Evolutionary conservation across 371 early-diverging fungal species (phyloP), one percentile per base, ranked within the genome.

Genomic region (Rhizopus stolonifer): DNA sequence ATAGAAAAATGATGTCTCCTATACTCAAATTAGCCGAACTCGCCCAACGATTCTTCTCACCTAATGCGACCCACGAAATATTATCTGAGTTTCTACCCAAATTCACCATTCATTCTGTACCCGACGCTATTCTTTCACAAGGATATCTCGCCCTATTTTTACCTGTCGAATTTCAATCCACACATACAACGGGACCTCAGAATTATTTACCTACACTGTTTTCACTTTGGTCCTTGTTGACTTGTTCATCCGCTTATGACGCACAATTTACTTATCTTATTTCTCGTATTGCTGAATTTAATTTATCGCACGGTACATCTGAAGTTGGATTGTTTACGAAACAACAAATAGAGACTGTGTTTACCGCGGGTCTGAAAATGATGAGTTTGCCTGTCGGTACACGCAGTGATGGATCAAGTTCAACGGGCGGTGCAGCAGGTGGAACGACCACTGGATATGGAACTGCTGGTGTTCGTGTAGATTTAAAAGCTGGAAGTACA

Each of bases 171-270:
- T 46, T 64, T 44, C 36, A 61, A 11, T n/a, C 57, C 21, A 44
- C 59, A 48, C 49, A 64, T 33, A 66, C 73, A 34, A 58, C 70
- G 38, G 60, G 72, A 31, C 69, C 73, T 1, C 70, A 83, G 44
- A 77, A 69, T n/a, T 92, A 90, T 83, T 59, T 93, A 22, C 88
- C 92, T 15, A 89, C 89, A 1, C 56, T 92, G 9, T 93, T 92
- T 55, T 76, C 86, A 26, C 56, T 93, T 13, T 93, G 93, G 94
- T 83, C 88, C 5, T 72, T 82, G 43, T 67, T 85, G 17, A 81
- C 82, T 2, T 65, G 72, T 29, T 80, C 82, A 10, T 56, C 69
- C 8, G 73, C 74, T 0, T 83, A 76, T 61, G 89, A 90, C 53
- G 68, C 78, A 1, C 80, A 83, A 40, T 85, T 90, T 38, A 55